Evolutionary conservation across 31 red algal species (phyloP).

Genomic region (Odonthalia washingtoniensis): DNA sequence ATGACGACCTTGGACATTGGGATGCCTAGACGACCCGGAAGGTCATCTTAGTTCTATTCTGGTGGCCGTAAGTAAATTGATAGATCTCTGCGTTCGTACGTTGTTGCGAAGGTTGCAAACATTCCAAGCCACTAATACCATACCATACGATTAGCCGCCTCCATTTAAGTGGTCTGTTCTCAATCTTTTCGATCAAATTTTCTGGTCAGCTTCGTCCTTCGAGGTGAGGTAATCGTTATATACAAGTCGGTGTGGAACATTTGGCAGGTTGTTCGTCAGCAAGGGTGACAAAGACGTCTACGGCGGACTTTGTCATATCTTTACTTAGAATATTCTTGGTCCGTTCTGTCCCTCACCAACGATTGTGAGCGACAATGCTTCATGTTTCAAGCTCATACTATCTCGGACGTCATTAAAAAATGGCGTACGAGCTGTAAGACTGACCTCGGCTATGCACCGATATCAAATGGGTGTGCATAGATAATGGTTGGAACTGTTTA

Average conservation of each 20-base stretch:
- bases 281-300: neutral
- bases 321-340: slow-evolving; percentile 3
- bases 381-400: slow-evolving; percentile 11
- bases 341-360: neutral
- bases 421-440: neutral
- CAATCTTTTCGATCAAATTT: neutral
- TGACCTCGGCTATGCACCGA: slow-evolving; percentile 22
- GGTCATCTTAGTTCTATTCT: neutral
- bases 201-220: neutral
- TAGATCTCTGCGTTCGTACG: slow-evolving; percentile 24
- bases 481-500: slow-evolving; percentile 16
- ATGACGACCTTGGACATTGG: slow-evolving; percentile 49
- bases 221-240: neutral
- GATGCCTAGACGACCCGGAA: neutral
- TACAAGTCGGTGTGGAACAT: slow-evolving; percentile 18
- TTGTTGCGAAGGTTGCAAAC: neutral
- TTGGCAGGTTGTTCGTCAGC: neutral
- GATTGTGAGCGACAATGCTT: slow-evolving; percentile 11
- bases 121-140: neutral
- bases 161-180: neutral
- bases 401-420: slow-evolving; percentile 4
- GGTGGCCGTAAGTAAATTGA: neutral
- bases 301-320: neutral
- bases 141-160: neutral
- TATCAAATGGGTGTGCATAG: slow-evolving; percentile 20